These are phyloP conservation scores for Elsinoe fawcettii DNA, from an alignment of 2,329 filamentous ascomycete species.

Conservation along the genomic window DNA sequence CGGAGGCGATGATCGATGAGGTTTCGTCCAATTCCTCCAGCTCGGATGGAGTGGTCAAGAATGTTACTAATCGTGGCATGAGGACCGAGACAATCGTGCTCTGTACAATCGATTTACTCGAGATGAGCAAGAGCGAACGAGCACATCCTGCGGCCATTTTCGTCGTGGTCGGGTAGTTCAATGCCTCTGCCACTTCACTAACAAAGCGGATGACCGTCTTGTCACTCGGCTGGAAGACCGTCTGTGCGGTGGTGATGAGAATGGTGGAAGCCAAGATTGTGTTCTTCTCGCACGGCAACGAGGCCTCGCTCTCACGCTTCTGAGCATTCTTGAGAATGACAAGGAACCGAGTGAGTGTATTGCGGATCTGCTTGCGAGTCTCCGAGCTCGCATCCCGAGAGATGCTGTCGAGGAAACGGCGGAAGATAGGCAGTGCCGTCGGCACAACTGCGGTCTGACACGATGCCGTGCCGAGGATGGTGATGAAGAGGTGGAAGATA, in stretches of 20 bases:
- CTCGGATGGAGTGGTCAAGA: conserved; percentile 55
- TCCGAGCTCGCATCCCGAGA: conserved; percentile 39
- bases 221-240: conserved; percentile 63
- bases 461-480: conserved; percentile 75
- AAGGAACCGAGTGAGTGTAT: conserved; percentile 74
- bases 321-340: conserved; percentile 70
- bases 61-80: conserved; percentile 66
- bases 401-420: conserved; percentile 78
- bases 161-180: conserved; percentile 71
- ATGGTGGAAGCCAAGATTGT: conserved; percentile 81
- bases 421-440: conserved; percentile 81
- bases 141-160: conserved; percentile 88
- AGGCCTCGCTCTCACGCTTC: conserved; percentile 66
- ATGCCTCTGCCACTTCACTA: conserved; percentile 74
- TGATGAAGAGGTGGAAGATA: conserved; percentile 93
- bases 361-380: conserved; percentile 65
- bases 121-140: conserved; percentile 68
- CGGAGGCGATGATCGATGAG: conserved; percentile 61
- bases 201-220: conserved; percentile 56
- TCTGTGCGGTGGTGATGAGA: conserved; percentile 69
- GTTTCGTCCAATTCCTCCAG: conserved; percentile 74
- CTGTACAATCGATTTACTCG: conserved; percentile 50
- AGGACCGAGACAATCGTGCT: conserved; percentile 67
- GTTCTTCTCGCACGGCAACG: conserved; percentile 86
- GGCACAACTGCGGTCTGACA: conserved; percentile 88